Percentiles rank a stretch among this genome's conserved stretches.
phyloP scores from a whole-genome alignment of 208 protist species.

The Trypanosoma vivax region DNA sequence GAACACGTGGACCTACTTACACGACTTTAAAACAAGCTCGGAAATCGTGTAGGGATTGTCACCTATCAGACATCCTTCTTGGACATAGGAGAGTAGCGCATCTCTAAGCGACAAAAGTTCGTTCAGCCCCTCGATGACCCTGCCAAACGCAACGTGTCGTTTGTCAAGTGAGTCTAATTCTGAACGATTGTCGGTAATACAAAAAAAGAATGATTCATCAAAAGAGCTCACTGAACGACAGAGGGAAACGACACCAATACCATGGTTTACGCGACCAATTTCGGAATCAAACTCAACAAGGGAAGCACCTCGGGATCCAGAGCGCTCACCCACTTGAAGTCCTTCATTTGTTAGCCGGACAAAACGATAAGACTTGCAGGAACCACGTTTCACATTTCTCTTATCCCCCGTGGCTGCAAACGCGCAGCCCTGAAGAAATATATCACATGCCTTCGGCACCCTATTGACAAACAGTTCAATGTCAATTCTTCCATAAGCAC shows the following conservation, averaged over 20 bases:
- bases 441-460: conserved; percentile 64
- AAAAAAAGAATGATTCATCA: conserved; percentile 82
- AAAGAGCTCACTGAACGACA: conserved; percentile 46
- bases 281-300: conserved; percentile 55
- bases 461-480: conserved; percentile 28
- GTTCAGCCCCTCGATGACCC: conserved; percentile 53
- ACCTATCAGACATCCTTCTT: conserved; percentile 42
- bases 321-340: conserved; percentile 68
- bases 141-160: conserved; percentile 65
- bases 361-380: conserved; percentile 56
- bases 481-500: conserved; percentile 21
- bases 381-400: conserved; percentile 38
- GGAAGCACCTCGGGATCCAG: conserved; percentile 26
- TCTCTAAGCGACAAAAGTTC: conserved; percentile 27
- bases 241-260: conserved; percentile 50
- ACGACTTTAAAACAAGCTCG: conserved; percentile 17
- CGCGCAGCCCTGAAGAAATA: conserved; percentile 49
- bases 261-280: conserved; percentile 43
- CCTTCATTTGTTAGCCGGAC: conserved; percentile 49
- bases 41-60: conserved; percentile 26
- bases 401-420: conserved; percentile 33
- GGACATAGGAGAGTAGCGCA: conserved; percentile 33
- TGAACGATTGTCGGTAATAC: conserved; percentile 46
- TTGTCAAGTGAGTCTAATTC: conserved; percentile 69
- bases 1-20: conserved; percentile 12